Evolutionary conservation across 2,329 filamentous ascomycete species (phyloP), one percentile per base, ranked within the genome.

Genomic region (Hirsutella minnesotensis): DNA sequence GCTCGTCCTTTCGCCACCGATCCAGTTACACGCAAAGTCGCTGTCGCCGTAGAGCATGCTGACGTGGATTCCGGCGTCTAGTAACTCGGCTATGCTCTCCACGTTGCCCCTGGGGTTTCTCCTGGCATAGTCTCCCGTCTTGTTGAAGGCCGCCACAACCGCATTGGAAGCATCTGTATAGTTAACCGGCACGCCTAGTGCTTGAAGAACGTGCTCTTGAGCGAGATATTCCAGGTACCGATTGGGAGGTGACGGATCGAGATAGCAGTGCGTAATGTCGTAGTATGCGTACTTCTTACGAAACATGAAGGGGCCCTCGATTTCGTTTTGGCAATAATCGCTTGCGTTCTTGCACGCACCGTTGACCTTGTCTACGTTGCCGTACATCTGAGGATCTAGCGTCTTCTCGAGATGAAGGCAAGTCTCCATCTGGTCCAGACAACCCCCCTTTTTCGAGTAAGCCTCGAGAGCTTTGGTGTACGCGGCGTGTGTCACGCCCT

Each of bases 1-100:
- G 4, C 79, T 83, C 33, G 83, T 69, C 2, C 76, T 76, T 59
- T 90, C 73, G 19, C 83, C 85, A 22, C 86, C 85, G 49, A 82
- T 66, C 58, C 81, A 79, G 56, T 77, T 79, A 57, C 75, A 79
- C 42, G 73, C 69, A 51, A 73, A 79, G 56, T 79, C 75, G 44
- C 72, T 61, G 52, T 78, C 75, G 19, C 74, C 75, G 58, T 89
- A 86, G 51, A 87, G 72, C 49, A 90, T 64, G 9, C 81, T 79
- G 9, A 92, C 77, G 30, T 77, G 79, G 37, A 86, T 73, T 22
- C 79, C 80, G 1, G 64, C 67, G 33, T 75, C 68, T 40, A 85
- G 66, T 22, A 84, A 70, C 24, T 70, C 64, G 39, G 77, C 77
- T 2, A 84, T 65, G 44, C 75, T 67, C 49, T 61, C 22, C 65